phyloP scores from a whole-genome alignment of 1,139 yeast species.

The Pichia kudriavzevii region DNA sequence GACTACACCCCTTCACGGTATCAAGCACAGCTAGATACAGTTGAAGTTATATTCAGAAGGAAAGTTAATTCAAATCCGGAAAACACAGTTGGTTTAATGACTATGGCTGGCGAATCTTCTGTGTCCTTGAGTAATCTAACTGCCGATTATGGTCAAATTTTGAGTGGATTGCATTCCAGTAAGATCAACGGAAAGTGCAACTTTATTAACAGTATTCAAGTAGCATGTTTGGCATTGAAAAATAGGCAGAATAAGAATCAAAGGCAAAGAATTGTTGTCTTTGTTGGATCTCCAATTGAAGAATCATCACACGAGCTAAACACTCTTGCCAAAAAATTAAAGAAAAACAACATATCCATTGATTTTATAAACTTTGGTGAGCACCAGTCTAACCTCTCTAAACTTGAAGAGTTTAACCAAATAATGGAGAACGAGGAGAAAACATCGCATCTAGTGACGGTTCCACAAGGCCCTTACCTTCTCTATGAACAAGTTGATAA shows the following conservation, averaged over 20 bases:
- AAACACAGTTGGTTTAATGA: conserved; percentile 83
- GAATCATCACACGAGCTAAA: conserved; percentile 70
- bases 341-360: conserved; percentile 85
- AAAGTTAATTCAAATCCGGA: conserved; percentile 89
- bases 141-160: conserved; percentile 76
- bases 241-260: conserved; percentile 94
- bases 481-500: conserved; percentile 67
- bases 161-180: conserved; percentile 83
- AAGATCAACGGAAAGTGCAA: conserved; percentile 63
- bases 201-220: conserved; percentile 81
- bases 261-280: conserved; percentile 81
- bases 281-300: conserved; percentile 79
- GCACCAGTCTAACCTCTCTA: conserved; percentile 65
- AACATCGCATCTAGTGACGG: conserved; percentile 76
- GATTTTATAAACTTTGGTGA: conserved; percentile 93
- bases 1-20: conserved; percentile 86
- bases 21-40: conserved; percentile 92
- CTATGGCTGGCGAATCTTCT: conserved; percentile 83
- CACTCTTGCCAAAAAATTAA: conserved; percentile 84
- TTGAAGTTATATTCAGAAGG: conserved; percentile 78
- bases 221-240: conserved; percentile 93
- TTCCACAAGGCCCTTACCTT: conserved; percentile 81
- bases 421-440: conserved; percentile 58
- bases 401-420: conserved; percentile 75
- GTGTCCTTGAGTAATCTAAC: conserved; percentile 84